Conservation (phyloP, 371 early-diverging fungal species). For the Massospora cicadina region DNA sequence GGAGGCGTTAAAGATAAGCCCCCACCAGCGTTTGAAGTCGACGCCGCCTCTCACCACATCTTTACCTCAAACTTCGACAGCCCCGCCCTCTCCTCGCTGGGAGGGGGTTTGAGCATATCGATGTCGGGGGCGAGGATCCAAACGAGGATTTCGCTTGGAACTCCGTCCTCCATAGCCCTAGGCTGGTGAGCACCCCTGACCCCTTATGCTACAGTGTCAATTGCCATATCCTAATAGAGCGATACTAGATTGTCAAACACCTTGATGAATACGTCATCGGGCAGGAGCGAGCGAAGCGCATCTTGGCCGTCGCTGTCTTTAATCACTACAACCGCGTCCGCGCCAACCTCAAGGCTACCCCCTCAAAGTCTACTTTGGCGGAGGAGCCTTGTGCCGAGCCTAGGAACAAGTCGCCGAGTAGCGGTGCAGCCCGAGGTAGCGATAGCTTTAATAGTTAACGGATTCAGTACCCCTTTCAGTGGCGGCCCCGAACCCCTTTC, state of each 20-base stretch:
- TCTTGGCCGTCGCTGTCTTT: slow-evolving; percentile 66
- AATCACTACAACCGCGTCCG: slow-evolving; percentile 71
- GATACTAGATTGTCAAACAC: slow-evolving; percentile 50
- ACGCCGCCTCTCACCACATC: background rate
- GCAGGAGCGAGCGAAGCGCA: slow-evolving; percentile 66
- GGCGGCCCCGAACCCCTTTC: slow-evolving; percentile 1
- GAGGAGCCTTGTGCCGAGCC: background rate
- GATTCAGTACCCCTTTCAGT: slow-evolving; percentile 11
- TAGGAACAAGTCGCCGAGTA: background rate
- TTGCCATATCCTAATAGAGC: background rate
- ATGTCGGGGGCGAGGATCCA: background rate
- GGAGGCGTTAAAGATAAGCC: background rate
- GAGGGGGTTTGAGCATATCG: slow-evolving; percentile 12
- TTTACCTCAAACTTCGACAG: background rate
- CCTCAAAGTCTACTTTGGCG: slow-evolving; percentile 10
- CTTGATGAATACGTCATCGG: slow-evolving; percentile 78
- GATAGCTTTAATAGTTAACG: background rate
- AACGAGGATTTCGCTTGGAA: background rate
- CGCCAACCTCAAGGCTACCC: slow-evolving; percentile 30
- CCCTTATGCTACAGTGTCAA: background rate
- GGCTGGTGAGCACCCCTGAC: slow-evolving; percentile 1
- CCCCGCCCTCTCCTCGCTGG: background rate
- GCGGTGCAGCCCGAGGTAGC: background rate
- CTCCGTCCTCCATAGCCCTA: background rate
- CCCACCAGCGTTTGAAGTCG: background rate